A percentile compares a stretch with the other conserved stretches of the same genome.
Conservation (phyloP, 2,329 filamentous ascomycete species). For the Drechslerella dactyloides region DNA sequence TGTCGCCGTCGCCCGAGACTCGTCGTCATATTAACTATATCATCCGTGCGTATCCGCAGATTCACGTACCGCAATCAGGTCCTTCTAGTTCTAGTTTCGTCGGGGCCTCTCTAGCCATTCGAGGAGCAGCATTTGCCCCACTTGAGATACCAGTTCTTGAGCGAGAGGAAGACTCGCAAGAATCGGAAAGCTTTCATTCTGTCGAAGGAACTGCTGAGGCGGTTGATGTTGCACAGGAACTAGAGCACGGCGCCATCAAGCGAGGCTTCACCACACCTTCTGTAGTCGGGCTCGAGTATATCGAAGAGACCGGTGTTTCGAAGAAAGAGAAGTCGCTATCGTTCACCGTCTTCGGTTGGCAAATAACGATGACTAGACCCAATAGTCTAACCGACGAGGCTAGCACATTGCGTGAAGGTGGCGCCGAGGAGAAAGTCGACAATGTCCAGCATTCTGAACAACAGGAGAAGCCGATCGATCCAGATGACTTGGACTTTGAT, state of each 20-base stretch:
- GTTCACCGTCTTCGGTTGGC: neutral
- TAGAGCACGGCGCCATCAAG: neutral
- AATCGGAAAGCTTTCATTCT: neutral
- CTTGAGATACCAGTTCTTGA: neutral
- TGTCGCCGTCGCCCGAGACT: slow-evolving; percentile 13
- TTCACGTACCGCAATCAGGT: slow-evolving; percentile 7
- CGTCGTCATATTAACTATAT: slow-evolving; percentile 17
- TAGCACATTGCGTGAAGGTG: neutral
- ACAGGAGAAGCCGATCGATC: slow-evolving; percentile 9
- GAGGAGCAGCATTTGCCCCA: neutral
- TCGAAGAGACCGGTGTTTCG: neutral
- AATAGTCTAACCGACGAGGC: slow-evolving; percentile 3
- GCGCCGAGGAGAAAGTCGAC: neutral
- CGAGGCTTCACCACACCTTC: neutral
- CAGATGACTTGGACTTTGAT: slow-evolving; percentile 36
- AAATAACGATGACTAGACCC: neutral
- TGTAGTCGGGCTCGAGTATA: neutral
- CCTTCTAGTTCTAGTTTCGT: neutral
- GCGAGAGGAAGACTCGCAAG: neutral
- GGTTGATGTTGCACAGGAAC: neutral
- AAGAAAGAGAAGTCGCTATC: neutral
- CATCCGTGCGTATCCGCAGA: slow-evolving; percentile 9
- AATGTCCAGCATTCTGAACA: neutral
- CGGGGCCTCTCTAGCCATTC: neutral
- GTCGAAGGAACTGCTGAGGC: neutral